Conservation (phyloP, 2,329 filamentous ascomycete species). For the Epicoccum nigrum region DNA sequence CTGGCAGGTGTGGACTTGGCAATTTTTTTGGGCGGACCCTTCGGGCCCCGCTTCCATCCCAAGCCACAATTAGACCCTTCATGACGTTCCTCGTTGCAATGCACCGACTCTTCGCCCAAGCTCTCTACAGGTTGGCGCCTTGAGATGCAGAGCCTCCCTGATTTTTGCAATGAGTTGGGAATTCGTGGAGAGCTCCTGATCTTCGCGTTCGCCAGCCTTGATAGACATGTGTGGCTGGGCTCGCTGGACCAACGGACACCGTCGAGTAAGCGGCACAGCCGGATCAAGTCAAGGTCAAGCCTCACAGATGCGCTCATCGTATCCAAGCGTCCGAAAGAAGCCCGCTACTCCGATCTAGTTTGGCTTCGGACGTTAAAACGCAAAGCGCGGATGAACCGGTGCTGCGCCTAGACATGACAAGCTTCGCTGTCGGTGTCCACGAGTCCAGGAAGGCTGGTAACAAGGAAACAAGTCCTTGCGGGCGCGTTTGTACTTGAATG, state of each 20-base stretch:
- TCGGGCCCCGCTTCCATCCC: conserved; percentile 10
- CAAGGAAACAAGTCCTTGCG: background rate
- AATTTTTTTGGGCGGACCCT: conserved; percentile 3
- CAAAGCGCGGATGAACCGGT: conserved; percentile 12
- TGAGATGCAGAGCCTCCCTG: conserved; percentile 1
- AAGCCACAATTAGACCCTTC: conserved; percentile 13
- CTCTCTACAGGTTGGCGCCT: background rate
- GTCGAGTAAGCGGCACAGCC: conserved; percentile 14
- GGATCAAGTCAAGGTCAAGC: conserved; percentile 15
- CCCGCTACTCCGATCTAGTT: conserved; percentile 11
- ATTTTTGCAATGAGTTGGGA: background rate
- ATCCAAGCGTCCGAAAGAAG: conserved; percentile 12
- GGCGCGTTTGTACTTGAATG: conserved; percentile 15
- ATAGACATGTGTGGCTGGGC: conserved; percentile 9
- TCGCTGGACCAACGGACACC: conserved; percentile 10
- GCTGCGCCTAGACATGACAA: conserved; percentile 12
- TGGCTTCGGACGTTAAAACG: conserved; percentile 13
- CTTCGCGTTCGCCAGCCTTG: background rate
- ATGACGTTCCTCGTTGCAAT: conserved; percentile 4
- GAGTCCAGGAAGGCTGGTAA: conserved; percentile 17
- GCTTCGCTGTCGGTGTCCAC: conserved; percentile 15
- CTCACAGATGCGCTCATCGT: conserved; percentile 6
- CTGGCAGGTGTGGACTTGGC: conserved; percentile 13
- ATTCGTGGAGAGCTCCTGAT: background rate
- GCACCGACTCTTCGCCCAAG: background rate